Evolutionary conservation across 352 stramenopile genomes (phyloP), one percentile per base, ranked within the genome.

Genomic region (Globisporangium spinosum): DNA sequence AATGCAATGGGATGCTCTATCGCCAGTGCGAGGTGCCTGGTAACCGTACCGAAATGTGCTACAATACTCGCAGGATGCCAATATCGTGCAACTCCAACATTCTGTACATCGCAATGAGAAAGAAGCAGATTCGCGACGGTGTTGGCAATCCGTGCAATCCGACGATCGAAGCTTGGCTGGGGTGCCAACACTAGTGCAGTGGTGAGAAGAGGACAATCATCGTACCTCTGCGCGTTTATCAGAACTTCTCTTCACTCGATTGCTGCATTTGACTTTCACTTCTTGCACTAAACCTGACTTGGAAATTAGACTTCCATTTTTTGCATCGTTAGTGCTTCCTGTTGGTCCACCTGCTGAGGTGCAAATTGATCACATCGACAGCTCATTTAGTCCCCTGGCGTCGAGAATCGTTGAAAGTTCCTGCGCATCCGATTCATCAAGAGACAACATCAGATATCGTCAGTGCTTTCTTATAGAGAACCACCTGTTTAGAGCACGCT

Each of bases 321-420:
- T 58, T 58, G 25, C 53, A 35, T 58, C 23, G 23, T 35, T 58
- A 58, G 53, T 29, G 25, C 13, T 58, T 58, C 9, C 4, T 22
- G 6, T 49, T 38, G 27, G 22, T 49, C 10, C 17, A 17, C 8
- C 15, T 56, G 40, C 17, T 58, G 23, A 20, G 58, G 0, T 29
- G 23, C 3, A 15, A 20, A 9, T 8, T 58, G 17, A 22, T 62
- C 15, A 68, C 23, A 62, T 55, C 38, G 58, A 38, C 25, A 68
- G 25, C 22, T 51, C 51, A 34, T 54, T 29, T 20, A 68, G 10
- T 13, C 62, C 62, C 12, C 62, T 29, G 12, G 62, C 62, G 25
- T 62, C 54, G 1, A 68, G 35, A 12, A 68, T n/a, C 25, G 25
- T 60, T 20, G 23, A 35, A 15, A 68, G 62, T 38, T 68, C 62